These are phyloP conservation scores for Arthrinium phaeospermum DNA, from an alignment of 2,329 filamentous ascomycete genomes.

Conservation along the genomic window DNA sequence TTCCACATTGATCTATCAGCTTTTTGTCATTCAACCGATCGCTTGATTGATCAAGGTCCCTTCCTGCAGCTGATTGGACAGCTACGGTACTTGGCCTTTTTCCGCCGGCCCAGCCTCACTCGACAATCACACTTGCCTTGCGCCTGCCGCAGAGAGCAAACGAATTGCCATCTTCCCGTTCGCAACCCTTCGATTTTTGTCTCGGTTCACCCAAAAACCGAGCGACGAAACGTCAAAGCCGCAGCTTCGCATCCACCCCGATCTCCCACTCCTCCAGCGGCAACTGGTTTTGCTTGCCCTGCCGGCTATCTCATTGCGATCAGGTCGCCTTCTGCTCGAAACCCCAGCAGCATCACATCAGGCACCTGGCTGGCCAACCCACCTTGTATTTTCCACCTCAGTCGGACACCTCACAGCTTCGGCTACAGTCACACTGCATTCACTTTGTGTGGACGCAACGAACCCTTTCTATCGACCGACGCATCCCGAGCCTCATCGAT, in stretches of 20 bases:
- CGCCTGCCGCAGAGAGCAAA: background rate
- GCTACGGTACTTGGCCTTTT: conserved; percentile 7
- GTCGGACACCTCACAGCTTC: background rate
- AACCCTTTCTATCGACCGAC: conserved; percentile 7
- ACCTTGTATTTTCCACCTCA: conserved; percentile 7
- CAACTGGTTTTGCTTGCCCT: conserved; percentile 17
- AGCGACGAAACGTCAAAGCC: conserved; percentile 5
- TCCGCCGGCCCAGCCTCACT: conserved; percentile 3
- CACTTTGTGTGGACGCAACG: conserved; percentile 5
- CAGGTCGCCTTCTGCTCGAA: conserved; percentile 10
- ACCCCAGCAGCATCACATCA: conserved; percentile 8
- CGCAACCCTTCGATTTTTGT: background rate
- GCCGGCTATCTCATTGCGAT: conserved; percentile 7
- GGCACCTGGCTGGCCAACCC: conserved; percentile 15
- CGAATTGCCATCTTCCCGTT: conserved; percentile 2
- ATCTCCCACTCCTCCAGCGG: background rate
- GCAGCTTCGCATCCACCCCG: background rate
- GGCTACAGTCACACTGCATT: background rate
- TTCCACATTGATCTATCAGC: background rate
- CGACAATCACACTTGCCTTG: background rate
- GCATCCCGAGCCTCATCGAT: conserved; percentile 5
- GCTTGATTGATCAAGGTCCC: background rate
- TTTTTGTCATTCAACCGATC: background rate
- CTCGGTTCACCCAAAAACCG: conserved; percentile 10
- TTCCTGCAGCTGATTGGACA: background rate